These are phyloP conservation scores for Yarrowia galli DNA, from an alignment of 1,139 yeast genomes.

Conservation along the genomic window DNA sequence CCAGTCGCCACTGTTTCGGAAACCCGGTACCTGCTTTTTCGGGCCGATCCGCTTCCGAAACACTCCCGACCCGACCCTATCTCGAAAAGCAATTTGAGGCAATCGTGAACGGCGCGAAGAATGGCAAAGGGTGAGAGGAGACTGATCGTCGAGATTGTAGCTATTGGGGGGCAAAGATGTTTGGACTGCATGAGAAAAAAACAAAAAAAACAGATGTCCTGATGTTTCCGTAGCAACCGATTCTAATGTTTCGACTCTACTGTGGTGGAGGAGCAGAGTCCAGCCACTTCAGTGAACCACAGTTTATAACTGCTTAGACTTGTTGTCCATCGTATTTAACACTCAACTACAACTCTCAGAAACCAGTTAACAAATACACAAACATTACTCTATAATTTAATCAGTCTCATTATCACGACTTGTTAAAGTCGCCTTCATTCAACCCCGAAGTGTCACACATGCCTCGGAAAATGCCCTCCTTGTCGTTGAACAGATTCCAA, in stretches of 20 bases:
- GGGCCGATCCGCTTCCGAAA: constrained; percentile 21
- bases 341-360: too few species aligned
- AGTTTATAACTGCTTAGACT: too few species aligned
- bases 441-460: constrained; percentile 68
- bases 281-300: too few species aligned
- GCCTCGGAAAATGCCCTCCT: constrained; percentile 58
- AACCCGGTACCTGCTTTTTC: neutral
- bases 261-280: too few species aligned
- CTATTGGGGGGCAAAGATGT: too few species aligned
- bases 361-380: too few species aligned
- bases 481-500: constrained; percentile 52
- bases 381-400: neutral
- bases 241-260: too few species aligned
- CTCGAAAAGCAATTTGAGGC: neutral
- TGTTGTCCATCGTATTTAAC: too few species aligned
- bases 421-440: constrained; percentile 50
- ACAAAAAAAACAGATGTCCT: too few species aligned
- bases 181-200: too few species aligned
- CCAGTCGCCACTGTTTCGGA: neutral
- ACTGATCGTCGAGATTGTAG: too few species aligned
- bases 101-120: neutral
- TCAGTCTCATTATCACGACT: neutral
- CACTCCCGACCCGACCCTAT: constrained; percentile 20
- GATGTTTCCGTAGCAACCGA: too few species aligned
- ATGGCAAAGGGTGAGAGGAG: neutral